Evolutionary conservation across 805 yeast genomes (phyloP).

Genomic region (Candida loeiensis): DNA sequence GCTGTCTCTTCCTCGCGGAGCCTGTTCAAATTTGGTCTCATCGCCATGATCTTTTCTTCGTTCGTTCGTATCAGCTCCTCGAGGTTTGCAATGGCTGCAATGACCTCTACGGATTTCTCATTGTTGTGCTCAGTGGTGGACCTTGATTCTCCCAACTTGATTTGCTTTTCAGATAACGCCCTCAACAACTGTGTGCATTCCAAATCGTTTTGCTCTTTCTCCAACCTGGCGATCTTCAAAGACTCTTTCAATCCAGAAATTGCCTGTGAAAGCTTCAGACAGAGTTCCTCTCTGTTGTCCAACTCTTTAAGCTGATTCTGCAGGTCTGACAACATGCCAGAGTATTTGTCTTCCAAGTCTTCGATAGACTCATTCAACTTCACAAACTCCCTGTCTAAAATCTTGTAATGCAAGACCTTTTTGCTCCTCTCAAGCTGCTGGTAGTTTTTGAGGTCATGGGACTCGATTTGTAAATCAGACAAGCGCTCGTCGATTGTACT

Average conservation of each 20-base stretch:
- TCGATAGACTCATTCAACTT: constrained; percentile 61
- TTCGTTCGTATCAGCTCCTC: constrained; percentile 30
- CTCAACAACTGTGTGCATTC: constrained; percentile 49
- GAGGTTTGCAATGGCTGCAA: constrained; percentile 19
- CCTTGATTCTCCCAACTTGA: constrained; percentile 43
- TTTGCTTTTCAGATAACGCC: constrained; percentile 47
- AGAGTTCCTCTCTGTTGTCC: constrained; percentile 56
- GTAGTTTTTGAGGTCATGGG: constrained; percentile 65
- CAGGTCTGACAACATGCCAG: constrained; percentile 48
- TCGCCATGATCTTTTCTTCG: constrained; percentile 31
- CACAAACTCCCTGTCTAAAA: constrained; percentile 72
- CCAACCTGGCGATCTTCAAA: constrained; percentile 52
- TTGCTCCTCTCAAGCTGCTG: constrained; percentile 65
- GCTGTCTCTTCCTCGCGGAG: constrained; percentile 39
- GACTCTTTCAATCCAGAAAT: constrained; percentile 47
- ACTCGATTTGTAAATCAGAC: constrained; percentile 76
- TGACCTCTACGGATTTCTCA: constrained; percentile 25
- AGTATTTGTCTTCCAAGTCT: constrained; percentile 55
- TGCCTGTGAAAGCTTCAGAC: constrained; percentile 42
- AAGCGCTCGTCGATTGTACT: constrained; percentile 66
- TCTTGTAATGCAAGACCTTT: constrained; percentile 68
- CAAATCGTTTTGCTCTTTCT: constrained; percentile 49
- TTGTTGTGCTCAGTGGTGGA: constrained; percentile 28
- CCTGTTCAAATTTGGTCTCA: constrained; percentile 40
- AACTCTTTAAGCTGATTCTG: constrained; percentile 52